Evolutionary conservation across 371 early-diverging fungal species (phyloP), one percentile per base, ranked within the genome.

Genomic region (Apophysomyces ossiformis): DNA sequence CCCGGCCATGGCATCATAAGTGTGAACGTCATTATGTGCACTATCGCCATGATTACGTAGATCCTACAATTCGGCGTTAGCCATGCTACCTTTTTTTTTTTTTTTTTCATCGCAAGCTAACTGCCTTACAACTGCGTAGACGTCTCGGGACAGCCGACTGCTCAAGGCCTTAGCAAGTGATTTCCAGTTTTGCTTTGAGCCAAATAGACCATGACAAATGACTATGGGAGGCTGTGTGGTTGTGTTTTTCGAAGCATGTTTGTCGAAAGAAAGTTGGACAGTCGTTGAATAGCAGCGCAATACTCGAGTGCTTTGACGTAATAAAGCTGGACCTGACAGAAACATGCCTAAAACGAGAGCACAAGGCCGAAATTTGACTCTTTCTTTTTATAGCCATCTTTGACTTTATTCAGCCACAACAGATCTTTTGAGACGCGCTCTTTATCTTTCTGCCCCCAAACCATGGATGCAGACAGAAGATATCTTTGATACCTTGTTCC

Each of bases 21-120:
- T 88, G 69, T 94, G 93, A 2, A 69, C 75, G 0, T 65, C 56
- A 12, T 71, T 57, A 65, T 96, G 96, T 5, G 90, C 90, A 63
- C 94, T 93, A 36, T 94, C 95, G 37, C 98, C 98, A 70, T 98
- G 98, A 76, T 98, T 96, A 41, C 97, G 87, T 69, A 95, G 82
- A 76, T 98, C 98, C 88, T 89, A 58, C 9, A 73, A 39, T 7
- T 96, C 81, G 9, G 95, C 32, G 75, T 21, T 90, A 90, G 43
- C 9, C 9, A 4, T n/a, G 46, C 46, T 13, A n/a, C 0, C 13
- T 12, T 45, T 5, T 45, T n/a, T 4, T 5, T 45, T 43, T 43
- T 5, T 45, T n/a, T 4, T 5, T 45, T 43, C 4, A 15, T 43
- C 1, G 43, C 9, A 15, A 26, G 16, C 7, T 5, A 37, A 15